phyloP scores from a whole-genome alignment of 1,284 basidiomycete genomes.

The Moesziomyces parantarcticus region DNA sequence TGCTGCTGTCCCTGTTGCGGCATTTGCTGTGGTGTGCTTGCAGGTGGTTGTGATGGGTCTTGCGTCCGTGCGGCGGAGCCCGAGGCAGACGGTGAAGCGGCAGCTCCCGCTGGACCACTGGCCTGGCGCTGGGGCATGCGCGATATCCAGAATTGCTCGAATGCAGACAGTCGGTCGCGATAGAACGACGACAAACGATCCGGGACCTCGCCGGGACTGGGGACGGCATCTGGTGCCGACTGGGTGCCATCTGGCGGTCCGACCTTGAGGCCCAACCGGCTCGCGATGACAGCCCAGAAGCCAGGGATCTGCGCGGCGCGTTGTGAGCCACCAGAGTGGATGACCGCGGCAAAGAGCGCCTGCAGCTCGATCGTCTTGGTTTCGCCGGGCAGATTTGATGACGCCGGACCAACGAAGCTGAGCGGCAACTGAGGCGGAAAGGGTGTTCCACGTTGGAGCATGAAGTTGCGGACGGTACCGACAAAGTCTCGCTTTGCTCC shows the following conservation, averaged over 20 bases:
- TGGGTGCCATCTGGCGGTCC: slow-evolving; percentile 42
- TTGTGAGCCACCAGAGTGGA: slow-evolving; percentile 56
- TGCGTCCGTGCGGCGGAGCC: slow-evolving; percentile 7
- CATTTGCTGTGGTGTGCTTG: slow-evolving; percentile 9
- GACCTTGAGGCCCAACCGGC: slow-evolving; percentile 57
- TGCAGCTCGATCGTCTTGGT: slow-evolving; percentile 59
- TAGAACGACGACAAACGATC: slow-evolving; percentile 60
- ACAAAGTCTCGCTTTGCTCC: slow-evolving; percentile 53
- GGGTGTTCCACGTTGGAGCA: slow-evolving; percentile 55
- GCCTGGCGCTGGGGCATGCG: slow-evolving; percentile 50
- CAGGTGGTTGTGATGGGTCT: slow-evolving; percentile 17
- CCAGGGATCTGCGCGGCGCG: slow-evolving; percentile 45
- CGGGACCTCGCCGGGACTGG: slow-evolving; percentile 53
- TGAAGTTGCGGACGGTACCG: slow-evolving; percentile 57
- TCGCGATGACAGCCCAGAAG: slow-evolving; percentile 61
- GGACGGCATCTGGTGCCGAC: slow-evolving; percentile 46
- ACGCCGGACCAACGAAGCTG: slow-evolving; percentile 57
- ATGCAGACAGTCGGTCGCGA: slow-evolving; percentile 51
- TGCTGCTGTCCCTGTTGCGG: slow-evolving; percentile 11
- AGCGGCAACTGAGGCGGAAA: slow-evolving; percentile 46
- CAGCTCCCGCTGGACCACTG: slow-evolving; percentile 31
- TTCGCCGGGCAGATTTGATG: slow-evolving; percentile 46
- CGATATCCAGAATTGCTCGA: slow-evolving; percentile 63
- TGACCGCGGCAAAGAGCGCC: slow-evolving; percentile 55
- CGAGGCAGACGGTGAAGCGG: slow-evolving; percentile 28